Conservation (phyloP, 352 stramenopile genomes). For the Pythium apleroticum region DNA sequence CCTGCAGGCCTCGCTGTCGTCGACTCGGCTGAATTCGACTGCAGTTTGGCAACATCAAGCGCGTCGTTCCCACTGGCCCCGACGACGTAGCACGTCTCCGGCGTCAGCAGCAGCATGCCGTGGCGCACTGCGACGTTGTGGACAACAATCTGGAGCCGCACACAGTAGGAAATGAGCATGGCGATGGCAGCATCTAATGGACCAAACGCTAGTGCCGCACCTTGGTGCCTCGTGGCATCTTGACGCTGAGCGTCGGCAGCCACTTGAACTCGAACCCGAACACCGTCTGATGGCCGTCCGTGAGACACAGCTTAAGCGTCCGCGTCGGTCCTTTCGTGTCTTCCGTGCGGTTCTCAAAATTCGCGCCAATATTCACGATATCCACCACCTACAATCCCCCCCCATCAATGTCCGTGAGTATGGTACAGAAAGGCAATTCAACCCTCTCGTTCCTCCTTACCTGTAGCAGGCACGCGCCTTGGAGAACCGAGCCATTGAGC, state of each 20-base stretch:
- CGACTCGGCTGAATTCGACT: slow-evolving; percentile 16
- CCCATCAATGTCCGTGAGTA: too few species aligned
- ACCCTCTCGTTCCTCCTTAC: slow-evolving; percentile 22
- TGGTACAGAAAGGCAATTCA: too few species aligned
- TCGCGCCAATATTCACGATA: slow-evolving; percentile 78
- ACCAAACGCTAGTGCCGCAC: slow-evolving; percentile 17
- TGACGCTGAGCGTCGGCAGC: slow-evolving; percentile 53
- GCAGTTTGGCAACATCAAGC: slow-evolving; percentile 18
- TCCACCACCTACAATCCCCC: slow-evolving; percentile 56
- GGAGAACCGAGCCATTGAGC: slow-evolving; percentile 51
- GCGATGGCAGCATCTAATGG: neutral
- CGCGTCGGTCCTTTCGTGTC: slow-evolving; percentile 55
- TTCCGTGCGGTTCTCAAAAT: slow-evolving; percentile 67
- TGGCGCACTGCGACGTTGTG: slow-evolving; percentile 69
- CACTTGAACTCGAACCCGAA: slow-evolving; percentile 74
- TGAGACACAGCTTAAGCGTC: slow-evolving; percentile 84
- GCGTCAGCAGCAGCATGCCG: slow-evolving; percentile 66
- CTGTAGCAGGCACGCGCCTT: slow-evolving; percentile 77
- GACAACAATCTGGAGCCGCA: slow-evolving; percentile 44
- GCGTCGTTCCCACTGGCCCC: slow-evolving; percentile 36
- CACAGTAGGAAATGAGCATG: slow-evolving; percentile 2
- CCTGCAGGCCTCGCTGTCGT: slow-evolving; percentile 21
- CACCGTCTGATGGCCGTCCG: slow-evolving; percentile 70
- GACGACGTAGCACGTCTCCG: slow-evolving; percentile 65
- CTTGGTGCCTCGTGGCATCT: slow-evolving; percentile 61